Percentiles rank a stretch among this genome's conserved stretches.
Evolutionary conservation across 805 yeast genomes (phyloP).

Genomic region (Suhomyces sp.): DNA sequence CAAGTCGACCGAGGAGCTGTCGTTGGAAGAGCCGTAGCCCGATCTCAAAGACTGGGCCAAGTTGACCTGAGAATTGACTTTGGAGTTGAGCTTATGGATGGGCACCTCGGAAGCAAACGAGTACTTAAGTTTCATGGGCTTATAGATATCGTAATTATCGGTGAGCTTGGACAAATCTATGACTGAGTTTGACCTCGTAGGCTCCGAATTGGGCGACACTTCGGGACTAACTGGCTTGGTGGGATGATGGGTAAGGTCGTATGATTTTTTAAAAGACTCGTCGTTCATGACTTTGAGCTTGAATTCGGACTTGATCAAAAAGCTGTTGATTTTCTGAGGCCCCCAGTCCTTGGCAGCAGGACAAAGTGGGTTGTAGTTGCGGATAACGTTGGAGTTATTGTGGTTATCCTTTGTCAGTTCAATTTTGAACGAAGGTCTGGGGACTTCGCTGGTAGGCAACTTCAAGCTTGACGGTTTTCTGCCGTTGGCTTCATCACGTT

Average conservation of each 20-base stretch:
- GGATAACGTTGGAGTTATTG: constrained; percentile 5
- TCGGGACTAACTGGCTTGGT: constrained; percentile 37
- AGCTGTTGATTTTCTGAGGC: constrained; percentile 27
- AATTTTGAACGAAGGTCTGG: constrained; percentile 37
- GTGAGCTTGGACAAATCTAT: constrained; percentile 36
- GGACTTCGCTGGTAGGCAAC: constrained; percentile 15
- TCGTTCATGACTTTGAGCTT: constrained; percentile 35
- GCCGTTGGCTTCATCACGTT: constrained; percentile 27
- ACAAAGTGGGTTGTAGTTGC: constrained; percentile 29
- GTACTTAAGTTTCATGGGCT: constrained; percentile 39
- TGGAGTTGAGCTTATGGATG: constrained; percentile 34
- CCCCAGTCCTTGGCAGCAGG: constrained; percentile 41
- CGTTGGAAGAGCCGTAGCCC: constrained; percentile 17
- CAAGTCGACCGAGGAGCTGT: constrained; percentile 24
- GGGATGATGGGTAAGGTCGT: constrained; percentile 31
- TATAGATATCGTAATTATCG: constrained; percentile 34
- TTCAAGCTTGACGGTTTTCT: constrained; percentile 3
- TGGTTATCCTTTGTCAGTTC: constrained; percentile 15
- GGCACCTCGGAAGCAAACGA: constrained; percentile 39
- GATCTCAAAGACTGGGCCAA: constrained; percentile 16
- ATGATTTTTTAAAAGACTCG: constrained; percentile 34
- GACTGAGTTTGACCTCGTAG: constrained; percentile 40
- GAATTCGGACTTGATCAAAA: constrained; percentile 32
- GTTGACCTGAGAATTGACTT: constrained; percentile 40
- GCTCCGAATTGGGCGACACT: constrained; percentile 41